phyloP scores from a whole-genome alignment of 768 basidiomycete genomes.

The Suillus ampliporus region DNA sequence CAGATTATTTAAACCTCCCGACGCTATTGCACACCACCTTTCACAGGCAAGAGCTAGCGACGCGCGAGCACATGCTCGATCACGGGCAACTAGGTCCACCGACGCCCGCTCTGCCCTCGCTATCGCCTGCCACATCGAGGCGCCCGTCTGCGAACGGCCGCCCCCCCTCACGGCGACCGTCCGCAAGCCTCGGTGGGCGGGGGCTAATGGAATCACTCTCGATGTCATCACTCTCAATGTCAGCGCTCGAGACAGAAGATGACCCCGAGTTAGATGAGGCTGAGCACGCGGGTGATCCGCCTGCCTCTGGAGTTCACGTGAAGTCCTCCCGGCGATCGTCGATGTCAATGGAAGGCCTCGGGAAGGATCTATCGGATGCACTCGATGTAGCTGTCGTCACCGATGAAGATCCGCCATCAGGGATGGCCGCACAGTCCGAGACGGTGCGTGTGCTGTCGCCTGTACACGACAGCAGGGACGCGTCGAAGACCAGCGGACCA shows the following conservation, averaged over 20 bases:
- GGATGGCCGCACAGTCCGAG: conserved; percentile 9
- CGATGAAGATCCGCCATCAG: not conserved
- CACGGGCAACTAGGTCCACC: conserved; percentile 80
- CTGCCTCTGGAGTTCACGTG: conserved; percentile 16
- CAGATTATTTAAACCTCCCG: not conserved
- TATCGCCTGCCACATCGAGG: conserved; percentile 56
- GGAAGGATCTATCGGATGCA: conserved; percentile 35
- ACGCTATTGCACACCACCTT: conserved; percentile 6
- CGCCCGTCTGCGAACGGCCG: conserved; percentile 40
- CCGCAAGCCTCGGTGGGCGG: conserved; percentile 35
- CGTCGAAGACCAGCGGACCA: not conserved
- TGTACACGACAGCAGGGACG: conserved; percentile 6
- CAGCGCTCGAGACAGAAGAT: conserved; percentile 58
- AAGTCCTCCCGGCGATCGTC: conserved; percentile 20
- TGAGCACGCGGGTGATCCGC: not conserved
- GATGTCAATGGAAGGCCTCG: conserved; percentile 39
- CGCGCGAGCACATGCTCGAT: conserved; percentile 93
- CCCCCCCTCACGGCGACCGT: conserved; percentile 25
- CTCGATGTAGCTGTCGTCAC: conserved; percentile 28
- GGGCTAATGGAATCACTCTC: conserved; percentile 48
- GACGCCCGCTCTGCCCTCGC: conserved; percentile 54
- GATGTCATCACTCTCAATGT: conserved; percentile 60
- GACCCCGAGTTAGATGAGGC: conserved; percentile 30
- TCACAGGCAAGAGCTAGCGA: conserved; percentile 78
- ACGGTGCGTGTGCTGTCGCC: conserved; percentile 1